Evolutionary conservation across 768 basidiomycete species (phyloP).

Genomic region (Russula lepida): DNA sequence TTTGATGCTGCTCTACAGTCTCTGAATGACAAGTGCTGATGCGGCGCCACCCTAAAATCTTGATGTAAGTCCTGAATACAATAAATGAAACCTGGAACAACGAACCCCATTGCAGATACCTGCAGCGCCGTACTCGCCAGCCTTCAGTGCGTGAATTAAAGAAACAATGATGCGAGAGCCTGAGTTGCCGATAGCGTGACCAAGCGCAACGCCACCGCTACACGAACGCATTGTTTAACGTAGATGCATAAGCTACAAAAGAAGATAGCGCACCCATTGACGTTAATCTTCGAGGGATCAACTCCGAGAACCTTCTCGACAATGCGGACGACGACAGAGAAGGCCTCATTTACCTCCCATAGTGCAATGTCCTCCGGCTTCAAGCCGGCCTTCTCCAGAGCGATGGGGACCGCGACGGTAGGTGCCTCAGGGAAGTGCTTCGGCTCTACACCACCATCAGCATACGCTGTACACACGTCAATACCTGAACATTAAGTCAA

Average conservation of each 20-base stretch:
- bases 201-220: conserved; percentile 94
- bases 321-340: conserved; percentile 87
- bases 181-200: conserved; percentile 94
- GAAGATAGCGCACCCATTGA: conserved; percentile 57
- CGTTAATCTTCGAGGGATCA: conserved; percentile 83
- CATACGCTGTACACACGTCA: conserved; percentile 57
- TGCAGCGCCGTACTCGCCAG: conserved; percentile 90
- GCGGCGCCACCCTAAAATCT: conserved; percentile 76
- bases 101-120: conserved; percentile 95
- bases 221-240: conserved; percentile 16
- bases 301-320: conserved; percentile 83
- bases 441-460: conserved; percentile 93
- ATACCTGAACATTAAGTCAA: not conserved
- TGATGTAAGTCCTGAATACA: conserved; percentile 7
- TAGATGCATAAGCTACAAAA: conserved; percentile 3
- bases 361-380: conserved; percentile 75
- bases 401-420: conserved; percentile 81
- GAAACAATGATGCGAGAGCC: conserved; percentile 93
- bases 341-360: conserved; percentile 98
- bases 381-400: conserved; percentile 80
- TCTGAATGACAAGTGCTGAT: conserved; percentile 85
- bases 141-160: conserved; percentile 81
- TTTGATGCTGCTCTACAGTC: conserved; percentile 37
- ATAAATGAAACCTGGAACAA: conserved; percentile 18
- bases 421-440: conserved; percentile 97